A percentile compares a stretch with the other conserved stretches of the same genome.
These are phyloP conservation scores for Ruellia speciosa DNA, from an alignment of 305 asterid species.

Conservation along the genomic window DNA sequence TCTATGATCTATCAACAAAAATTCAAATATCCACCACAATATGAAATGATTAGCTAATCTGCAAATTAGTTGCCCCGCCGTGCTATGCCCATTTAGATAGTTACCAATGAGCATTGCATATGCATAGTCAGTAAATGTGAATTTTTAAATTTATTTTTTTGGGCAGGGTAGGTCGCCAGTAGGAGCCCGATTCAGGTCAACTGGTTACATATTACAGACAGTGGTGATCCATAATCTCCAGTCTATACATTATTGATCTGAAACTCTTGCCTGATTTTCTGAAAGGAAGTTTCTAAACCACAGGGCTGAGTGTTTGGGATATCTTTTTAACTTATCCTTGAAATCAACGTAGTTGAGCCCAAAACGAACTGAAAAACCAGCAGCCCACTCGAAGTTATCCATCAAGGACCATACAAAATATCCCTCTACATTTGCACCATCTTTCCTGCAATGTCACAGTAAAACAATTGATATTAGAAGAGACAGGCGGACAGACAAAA, in stretches of 20 bases:
- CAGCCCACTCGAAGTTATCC: constrained; percentile 58
- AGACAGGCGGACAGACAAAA: not conserved
- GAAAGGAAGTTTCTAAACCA: constrained; percentile 37
- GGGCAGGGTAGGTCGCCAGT: no score
- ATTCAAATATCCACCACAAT: no score
- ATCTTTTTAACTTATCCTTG: constrained; percentile 35
- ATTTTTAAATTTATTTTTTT: no score
- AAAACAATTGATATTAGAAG: not conserved
- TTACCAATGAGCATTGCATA: no score
- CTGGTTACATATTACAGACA: no score
- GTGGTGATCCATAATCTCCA: no score
- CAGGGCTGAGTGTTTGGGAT: constrained; percentile 44
- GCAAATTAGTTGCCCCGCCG: no score
- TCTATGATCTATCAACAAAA: no score
- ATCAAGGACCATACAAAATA: constrained; percentile 54
- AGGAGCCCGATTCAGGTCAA: no score
- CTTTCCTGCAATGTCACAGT: constrained; percentile 27
- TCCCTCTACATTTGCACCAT: constrained; percentile 36
- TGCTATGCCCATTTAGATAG: no score
- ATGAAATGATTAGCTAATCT: no score
- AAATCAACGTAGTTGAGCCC: constrained; percentile 48
- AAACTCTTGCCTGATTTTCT: constrained; percentile 14
- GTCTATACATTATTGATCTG: constrained; percentile 13
- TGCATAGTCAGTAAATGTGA: no score
- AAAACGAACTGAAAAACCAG: constrained; percentile 42